These are phyloP conservation scores for Aspergillus pseudoviridinutans DNA, from an alignment of 2,329 filamentous ascomycete species.

Conservation along the genomic window DNA sequence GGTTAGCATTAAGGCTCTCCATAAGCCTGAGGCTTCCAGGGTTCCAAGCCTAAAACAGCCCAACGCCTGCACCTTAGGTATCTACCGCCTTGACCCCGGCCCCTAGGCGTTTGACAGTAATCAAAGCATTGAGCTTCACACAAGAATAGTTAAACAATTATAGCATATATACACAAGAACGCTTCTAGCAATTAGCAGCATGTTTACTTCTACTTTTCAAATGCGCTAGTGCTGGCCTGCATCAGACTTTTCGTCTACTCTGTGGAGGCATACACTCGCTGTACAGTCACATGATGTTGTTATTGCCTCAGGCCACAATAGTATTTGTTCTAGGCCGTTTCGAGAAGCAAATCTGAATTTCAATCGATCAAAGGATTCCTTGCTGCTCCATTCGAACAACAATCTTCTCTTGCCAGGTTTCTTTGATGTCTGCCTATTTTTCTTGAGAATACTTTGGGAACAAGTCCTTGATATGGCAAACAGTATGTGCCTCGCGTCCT, in stretches of 20 bases:
- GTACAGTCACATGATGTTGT: background rate
- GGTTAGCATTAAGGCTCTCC: too few relatives aligned
- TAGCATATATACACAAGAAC: background rate
- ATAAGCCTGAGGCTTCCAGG: too few relatives aligned
- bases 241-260: background rate
- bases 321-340: constrained; percentile 1
- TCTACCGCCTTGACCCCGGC: background rate
- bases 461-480: background rate
- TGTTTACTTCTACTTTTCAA: background rate
- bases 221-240: background rate
- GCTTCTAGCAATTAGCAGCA: background rate
- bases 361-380: background rate
- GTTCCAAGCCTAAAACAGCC: too few relatives aligned
- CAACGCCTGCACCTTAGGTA: too few relatives aligned
- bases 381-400: background rate
- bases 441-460: background rate
- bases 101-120: too few relatives aligned
- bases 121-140: too few relatives aligned
- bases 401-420: background rate
- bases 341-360: background rate
- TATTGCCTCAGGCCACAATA: background rate
- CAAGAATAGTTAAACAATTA: background rate
- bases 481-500: constrained; percentile 20
- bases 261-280: background rate
- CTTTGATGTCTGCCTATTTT: background rate